phyloP scores from a whole-genome alignment of 2,329 filamentous ascomycete species.

The Leptographium wingfieldii region DNA sequence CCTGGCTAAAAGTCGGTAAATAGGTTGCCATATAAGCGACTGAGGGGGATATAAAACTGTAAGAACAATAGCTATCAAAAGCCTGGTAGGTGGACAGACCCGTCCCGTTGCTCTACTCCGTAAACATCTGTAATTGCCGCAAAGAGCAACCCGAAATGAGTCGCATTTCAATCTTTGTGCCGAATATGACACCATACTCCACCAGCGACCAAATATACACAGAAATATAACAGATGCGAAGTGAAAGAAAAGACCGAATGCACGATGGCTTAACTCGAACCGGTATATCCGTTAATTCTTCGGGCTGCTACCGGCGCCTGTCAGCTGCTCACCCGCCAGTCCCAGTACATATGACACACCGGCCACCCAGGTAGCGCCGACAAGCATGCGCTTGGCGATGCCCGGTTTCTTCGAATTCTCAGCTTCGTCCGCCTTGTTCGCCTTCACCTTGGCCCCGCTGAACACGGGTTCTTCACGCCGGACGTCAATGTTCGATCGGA shows the following conservation, averaged over 20 bases:
- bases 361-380: constrained; percentile 42
- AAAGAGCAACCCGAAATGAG: not conserved
- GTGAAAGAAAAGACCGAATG: not conserved
- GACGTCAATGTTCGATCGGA: constrained; percentile 31
- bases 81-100: not conserved
- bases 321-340: constrained; percentile 44
- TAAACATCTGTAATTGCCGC: not conserved
- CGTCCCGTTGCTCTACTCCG: not conserved
- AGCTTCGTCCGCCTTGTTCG: not conserved
- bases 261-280: not conserved
- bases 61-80: not conserved
- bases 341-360: constrained; percentile 46
- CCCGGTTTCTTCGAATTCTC: constrained; percentile 10
- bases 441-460: constrained; percentile 22
- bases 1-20: not conserved
- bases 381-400: constrained; percentile 33
- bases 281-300: not conserved
- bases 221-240: not conserved
- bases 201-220: not conserved
- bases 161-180: not conserved
- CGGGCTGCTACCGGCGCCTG: constrained; percentile 5
- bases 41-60: not conserved
- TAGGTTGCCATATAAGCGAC: not conserved
- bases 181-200: not conserved
- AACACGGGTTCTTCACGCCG: constrained; percentile 35